phyloP scores from a whole-genome alignment of 2,329 filamentous ascomycete genomes.

The Akanthomyces muscarius region DNA sequence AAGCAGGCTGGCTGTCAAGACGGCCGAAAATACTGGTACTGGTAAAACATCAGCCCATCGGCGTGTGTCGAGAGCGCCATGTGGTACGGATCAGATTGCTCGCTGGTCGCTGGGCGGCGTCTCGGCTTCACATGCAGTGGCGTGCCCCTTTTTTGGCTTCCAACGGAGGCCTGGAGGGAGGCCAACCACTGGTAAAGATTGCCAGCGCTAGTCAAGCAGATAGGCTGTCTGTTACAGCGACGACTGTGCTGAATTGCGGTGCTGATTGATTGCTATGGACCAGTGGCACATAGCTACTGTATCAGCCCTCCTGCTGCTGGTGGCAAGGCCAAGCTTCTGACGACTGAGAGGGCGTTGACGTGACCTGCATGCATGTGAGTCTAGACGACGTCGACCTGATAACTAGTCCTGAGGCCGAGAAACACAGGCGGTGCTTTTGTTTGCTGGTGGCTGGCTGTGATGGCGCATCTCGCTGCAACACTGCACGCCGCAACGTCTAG shows the following conservation, averaged over 20 bases:
- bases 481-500: no score
- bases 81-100: neutral
- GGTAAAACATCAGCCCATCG: neutral
- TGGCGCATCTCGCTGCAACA: no score
- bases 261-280: no score
- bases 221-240: neutral
- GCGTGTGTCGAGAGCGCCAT: neutral
- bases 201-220: neutral
- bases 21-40: no score
- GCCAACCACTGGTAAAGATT: neutral
- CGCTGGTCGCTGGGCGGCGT: neutral
- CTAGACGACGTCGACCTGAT: no score
- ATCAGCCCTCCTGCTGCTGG: neutral
- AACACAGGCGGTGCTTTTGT: no score
- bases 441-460: no score
- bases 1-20: no score
- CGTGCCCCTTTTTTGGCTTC: neutral
- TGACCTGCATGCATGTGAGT: neutral
- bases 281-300: no score
- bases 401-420: no score
- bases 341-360: neutral
- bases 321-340: neutral
- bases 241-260: neutral
- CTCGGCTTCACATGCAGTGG: constrained; percentile 15
- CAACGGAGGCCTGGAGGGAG: no score